Evolutionary conservation across 495 filamentous ascomycete genomes (phyloP), one percentile per base, ranked within the genome.

Genomic region (Sabuloglossum arenarium): DNA sequence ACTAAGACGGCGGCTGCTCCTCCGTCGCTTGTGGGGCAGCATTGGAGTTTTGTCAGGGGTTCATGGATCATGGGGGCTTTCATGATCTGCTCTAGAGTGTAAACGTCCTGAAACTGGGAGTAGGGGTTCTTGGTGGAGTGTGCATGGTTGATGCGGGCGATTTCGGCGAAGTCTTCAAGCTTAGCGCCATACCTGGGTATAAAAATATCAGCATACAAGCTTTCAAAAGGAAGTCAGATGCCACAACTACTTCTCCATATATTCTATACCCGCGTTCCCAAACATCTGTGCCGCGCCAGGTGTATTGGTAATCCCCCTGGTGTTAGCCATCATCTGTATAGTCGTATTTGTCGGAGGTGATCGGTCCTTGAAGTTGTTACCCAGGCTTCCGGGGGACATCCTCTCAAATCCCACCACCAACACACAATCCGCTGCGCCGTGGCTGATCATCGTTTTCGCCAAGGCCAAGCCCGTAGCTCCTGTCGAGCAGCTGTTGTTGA

Each of bases 401-500:
- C 94, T 96, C 74, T 98, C 91, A 60, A 95, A 98, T 2, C 91
- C 91, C 16, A 97, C 79, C 8, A 96, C 88, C 39, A 98, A 70
- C 4, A 91, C 79, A 63, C 86, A 91, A 66, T 95, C 83, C 1
- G 85, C 84, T 2, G 77, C 82, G 24, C 88, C 88, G 62, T 84
- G 72, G 11, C 80, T 72, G 59, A 96, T 85, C 71, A 91, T 72
- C 31, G 80, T 84, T 29, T 88, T 76, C 3, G 79, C 91, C 79
- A 97, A 81, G 60, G 80, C 77, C 43, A 97, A 70, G 27, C 91
- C 91, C 0, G 91, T 94, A 0, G 80, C 84, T 1, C 91, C 91
- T 0, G 91, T 97, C 0, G 85, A 83, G 75, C 91, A 98, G 71
- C 96, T 96, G 74, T 98, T 98, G 76, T 95, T 95, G 64, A 94